These are phyloP conservation scores for Umbelopsis vinacea DNA, from an alignment of 192 early-diverging fungal species.

Conservation along the genomic window DNA sequence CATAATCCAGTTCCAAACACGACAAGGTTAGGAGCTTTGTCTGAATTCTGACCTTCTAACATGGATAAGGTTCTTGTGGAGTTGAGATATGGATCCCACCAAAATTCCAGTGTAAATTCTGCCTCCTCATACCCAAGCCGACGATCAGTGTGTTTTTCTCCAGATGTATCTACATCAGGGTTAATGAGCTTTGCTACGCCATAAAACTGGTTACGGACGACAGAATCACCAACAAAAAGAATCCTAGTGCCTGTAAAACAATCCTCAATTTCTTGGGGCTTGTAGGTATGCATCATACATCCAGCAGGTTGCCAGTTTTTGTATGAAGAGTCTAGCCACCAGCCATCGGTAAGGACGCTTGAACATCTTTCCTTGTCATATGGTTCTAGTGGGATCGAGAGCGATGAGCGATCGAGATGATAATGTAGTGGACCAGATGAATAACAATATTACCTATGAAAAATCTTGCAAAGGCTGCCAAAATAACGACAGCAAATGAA, in stretches of 20 bases:
- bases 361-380: constrained; percentile 44
- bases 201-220: constrained; percentile 63
- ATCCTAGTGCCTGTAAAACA: constrained; percentile 56
- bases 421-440: no score
- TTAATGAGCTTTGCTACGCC: constrained; percentile 54
- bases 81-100: constrained; percentile 78
- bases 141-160: constrained; percentile 48
- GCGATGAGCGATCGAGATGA: not conserved
- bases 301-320: constrained; percentile 63
- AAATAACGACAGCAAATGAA: constrained; percentile 15
- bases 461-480: not conserved
- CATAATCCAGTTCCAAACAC: constrained; percentile 66
- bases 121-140: constrained; percentile 36
- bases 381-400: constrained; percentile 36
- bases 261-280: constrained; percentile 33
- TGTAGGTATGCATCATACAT: constrained; percentile 65
- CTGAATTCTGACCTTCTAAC: constrained; percentile 12
- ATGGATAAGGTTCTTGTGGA: constrained; percentile 37
- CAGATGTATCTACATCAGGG: constrained; percentile 31
- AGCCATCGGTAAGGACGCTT: constrained; percentile 53
- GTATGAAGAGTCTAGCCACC: constrained; percentile 50
- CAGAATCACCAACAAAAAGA: constrained; percentile 74
- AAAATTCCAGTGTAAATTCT: constrained; percentile 55
- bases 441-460: not conserved
- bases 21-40: constrained; percentile 41